Evolutionary conservation across 768 basidiomycete species (phyloP), one percentile per base, ranked within the genome.

Genomic region (Gyrodon lividus): DNA sequence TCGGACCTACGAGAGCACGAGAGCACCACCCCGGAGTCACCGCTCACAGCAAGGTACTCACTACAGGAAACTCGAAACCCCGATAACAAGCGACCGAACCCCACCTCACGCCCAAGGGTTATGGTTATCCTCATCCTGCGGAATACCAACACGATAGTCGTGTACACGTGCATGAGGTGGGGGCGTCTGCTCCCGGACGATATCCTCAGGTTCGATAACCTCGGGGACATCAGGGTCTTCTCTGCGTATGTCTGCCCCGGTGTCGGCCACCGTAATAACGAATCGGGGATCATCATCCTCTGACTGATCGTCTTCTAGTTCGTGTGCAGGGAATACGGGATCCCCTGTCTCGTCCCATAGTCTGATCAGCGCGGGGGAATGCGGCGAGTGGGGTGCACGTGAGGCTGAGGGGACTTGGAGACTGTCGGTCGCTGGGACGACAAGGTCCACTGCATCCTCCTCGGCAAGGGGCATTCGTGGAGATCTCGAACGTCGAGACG

Each of bases 361-460:
- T 19, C 68, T 55, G 43, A 63, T 62, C 24, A 70, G 23, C 17
- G 22, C 50, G 2, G 60, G 59, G 6, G 57, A 51, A 26, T 45
- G 62, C 10, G 62, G 56, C 5, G 61, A 66, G 48, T 57, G 58
- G 0, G 28, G 28, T 14, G 37, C 43, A 12, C 48, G 48, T 14
- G 63, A 59, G 4, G 49, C 46, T 16, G 63, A 46, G 1, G 61
- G 62, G 12, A 59, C 56, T 4, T 49, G 55, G 13, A 61, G 28
- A 14, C 40, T 37, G 7, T 68, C 59, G 13, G 45, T 38, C 6
- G 56, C 56, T 5, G 66, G 19, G 0, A 95, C 83, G 5, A 98
- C 79, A 16, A 99, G 75, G 62, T 99, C 96, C 2, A 98, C 86
- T 1, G 95, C 94, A 56, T 98, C 89, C 2, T 81, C 77, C 13